A percentile compares a stretch with the other conserved stretches of the same genome.
phyloP scores from a whole-genome alignment of 306 rosid genomes.

The Cyamopsis tetragonoloba region DNA sequence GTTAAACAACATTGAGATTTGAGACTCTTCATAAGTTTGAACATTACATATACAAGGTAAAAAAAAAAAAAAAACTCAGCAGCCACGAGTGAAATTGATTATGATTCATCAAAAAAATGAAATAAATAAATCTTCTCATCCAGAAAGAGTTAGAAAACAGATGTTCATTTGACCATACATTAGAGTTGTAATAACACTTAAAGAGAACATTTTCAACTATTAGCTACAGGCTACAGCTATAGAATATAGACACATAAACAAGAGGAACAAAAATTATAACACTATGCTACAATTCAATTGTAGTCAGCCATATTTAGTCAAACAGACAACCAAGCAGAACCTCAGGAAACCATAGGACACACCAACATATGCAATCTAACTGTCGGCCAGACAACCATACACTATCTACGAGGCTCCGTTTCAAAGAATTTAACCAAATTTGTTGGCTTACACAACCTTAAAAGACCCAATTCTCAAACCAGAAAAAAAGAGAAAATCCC shows the following conservation, averaged over 20 bases:
- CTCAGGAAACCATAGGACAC: slow-evolving; percentile 18
- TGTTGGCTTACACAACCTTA: neutral
- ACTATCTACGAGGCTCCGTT: slow-evolving; percentile 19
- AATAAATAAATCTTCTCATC: neutral
- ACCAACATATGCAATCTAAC: slow-evolving; percentile 24
- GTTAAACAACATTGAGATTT: slow-evolving; percentile 8
- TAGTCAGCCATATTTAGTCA: neutral
- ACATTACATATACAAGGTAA: neutral
- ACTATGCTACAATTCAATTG: neutral
- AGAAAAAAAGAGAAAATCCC: too few relatives aligned
- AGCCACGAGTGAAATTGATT: neutral
- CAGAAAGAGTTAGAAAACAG: neutral
- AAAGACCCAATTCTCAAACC: slow-evolving; percentile 25
- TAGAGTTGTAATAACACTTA: slow-evolving; percentile 7
- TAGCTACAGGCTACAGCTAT: slow-evolving; percentile 23
- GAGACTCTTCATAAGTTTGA: neutral
- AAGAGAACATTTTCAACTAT: slow-evolving; percentile 11
- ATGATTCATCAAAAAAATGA: neutral
- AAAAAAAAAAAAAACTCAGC: neutral
- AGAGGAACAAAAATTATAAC: slow-evolving; percentile 8
- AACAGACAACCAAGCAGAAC: slow-evolving; percentile 22
- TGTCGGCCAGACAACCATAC: slow-evolving; percentile 18
- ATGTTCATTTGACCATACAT: slow-evolving; percentile 1
- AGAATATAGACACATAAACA: neutral
- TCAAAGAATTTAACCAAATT: slow-evolving; percentile 8